phyloP scores from a whole-genome alignment of 2,329 filamentous ascomycete species.

The Dactylellina haptotyla region DNA sequence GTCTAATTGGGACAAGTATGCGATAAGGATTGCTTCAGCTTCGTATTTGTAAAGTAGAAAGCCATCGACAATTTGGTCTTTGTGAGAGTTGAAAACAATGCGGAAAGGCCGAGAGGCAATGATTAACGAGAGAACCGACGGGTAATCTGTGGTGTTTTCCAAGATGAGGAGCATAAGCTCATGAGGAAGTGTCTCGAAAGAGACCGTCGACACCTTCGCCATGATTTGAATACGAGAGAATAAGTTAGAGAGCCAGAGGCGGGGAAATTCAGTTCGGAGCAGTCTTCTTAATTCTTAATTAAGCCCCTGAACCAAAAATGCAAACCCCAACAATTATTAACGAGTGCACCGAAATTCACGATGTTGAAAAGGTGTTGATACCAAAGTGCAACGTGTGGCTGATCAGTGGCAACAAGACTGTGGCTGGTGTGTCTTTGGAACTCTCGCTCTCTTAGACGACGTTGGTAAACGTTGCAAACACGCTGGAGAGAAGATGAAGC shows the following conservation, averaged over 20 bases:
- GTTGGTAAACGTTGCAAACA: too few relatives aligned
- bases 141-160: neutral
- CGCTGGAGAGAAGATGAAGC: too few relatives aligned
- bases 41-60: neutral
- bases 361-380: too few relatives aligned
- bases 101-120: neutral
- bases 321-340: too few relatives aligned
- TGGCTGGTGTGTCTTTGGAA: too few relatives aligned
- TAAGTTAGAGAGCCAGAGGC: neutral
- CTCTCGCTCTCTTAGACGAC: too few relatives aligned
- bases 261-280: too few relatives aligned
- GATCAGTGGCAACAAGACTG: too few relatives aligned
- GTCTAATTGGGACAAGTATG: neutral
- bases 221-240: neutral
- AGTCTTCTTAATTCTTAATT: too few relatives aligned
- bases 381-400: too few relatives aligned
- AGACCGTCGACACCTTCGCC: neutral
- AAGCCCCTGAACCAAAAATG: too few relatives aligned
- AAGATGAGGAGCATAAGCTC: conserved; percentile 1
- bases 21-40: conserved; percentile 2
- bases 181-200: neutral
- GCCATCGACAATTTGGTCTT: neutral
- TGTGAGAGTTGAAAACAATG: neutral
- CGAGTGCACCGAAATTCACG: too few relatives aligned
- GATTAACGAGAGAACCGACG: neutral